Evolutionary conservation across 2,329 filamentous ascomycete species (phyloP).

Genomic region (Colletotrichum acutatum): DNA sequence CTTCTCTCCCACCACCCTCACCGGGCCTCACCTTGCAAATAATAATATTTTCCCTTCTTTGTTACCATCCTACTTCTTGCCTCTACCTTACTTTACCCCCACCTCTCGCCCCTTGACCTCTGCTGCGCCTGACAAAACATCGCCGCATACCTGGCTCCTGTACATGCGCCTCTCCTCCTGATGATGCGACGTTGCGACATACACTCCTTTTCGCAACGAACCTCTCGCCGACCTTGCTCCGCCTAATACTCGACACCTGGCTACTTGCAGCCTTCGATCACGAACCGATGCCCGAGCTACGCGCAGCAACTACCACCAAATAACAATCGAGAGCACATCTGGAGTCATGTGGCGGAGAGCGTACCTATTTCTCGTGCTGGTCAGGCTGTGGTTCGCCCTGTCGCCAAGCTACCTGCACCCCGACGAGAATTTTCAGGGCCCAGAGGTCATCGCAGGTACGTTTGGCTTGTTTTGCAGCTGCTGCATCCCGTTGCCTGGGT

Average conservation of each 20-base stretch:
- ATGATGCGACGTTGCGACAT: slow-evolving; percentile 35
- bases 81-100: background rate
- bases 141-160: slow-evolving; percentile 20
- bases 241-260: slow-evolving; percentile 1
- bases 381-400: slow-evolving; percentile 93
- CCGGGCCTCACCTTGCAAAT: slow-evolving; percentile 6
- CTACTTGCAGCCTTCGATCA: background rate
- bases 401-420: slow-evolving; percentile 97
- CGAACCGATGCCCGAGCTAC: slow-evolving; percentile 40
- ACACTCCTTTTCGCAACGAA: slow-evolving; percentile 11
- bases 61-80: slow-evolving; percentile 10
- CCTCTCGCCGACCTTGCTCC: slow-evolving; percentile 6
- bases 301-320: slow-evolving; percentile 32
- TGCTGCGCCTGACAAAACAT: background rate
- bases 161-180: slow-evolving; percentile 24
- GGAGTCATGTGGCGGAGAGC: slow-evolving; percentile 87
- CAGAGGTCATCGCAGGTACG: slow-evolving; percentile 95
- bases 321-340: slow-evolving; percentile 6
- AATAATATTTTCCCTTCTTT: slow-evolving; percentile 4
- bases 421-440: slow-evolving; percentile 98
- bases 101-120: background rate
- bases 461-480: slow-evolving; percentile 36
- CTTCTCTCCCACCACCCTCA: slow-evolving; percentile 8
- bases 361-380: slow-evolving; percentile 84
- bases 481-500: background rate